Evolutionary conservation across 2,329 filamentous ascomycete genomes (phyloP).

Genomic region (Amylocarpus encephaloides): DNA sequence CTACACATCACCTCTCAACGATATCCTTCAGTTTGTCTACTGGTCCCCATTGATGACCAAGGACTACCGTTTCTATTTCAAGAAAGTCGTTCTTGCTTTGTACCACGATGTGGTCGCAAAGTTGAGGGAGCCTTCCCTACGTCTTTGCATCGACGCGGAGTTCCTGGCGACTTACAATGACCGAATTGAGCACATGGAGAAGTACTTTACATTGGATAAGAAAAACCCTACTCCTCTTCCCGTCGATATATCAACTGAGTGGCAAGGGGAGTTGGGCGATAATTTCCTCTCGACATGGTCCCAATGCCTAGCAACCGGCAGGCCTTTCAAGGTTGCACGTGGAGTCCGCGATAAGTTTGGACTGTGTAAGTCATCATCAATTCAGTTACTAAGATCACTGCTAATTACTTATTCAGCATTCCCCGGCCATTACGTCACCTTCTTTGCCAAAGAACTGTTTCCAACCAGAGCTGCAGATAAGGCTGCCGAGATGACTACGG

Average conservation of each 20-base stretch:
- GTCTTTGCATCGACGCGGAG: not conserved
- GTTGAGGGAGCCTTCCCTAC: not conserved
- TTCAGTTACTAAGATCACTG: no score
- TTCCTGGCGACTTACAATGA: not conserved
- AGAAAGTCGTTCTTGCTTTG: not conserved
- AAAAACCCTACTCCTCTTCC: not conserved
- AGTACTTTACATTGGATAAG: not conserved
- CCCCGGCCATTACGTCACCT: no score
- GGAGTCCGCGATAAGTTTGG: not conserved
- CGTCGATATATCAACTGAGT: not conserved
- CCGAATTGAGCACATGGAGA: not conserved
- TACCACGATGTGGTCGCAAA: not conserved
- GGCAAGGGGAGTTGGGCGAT: not conserved
- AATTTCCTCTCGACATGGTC: not conserved
- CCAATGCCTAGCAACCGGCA: not conserved
- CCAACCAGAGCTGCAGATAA: no score
- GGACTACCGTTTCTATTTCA: constrained; percentile 1
- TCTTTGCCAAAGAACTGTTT: no score
- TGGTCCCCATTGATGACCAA: constrained; percentile 6
- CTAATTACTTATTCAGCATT: no score
- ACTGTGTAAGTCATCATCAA: not conserved
- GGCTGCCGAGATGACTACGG: no score
- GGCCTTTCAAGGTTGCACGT: not conserved
- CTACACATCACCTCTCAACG: not conserved
- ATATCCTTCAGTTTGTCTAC: constrained; percentile 4